A percentile compares a stretch with the other conserved stretches of the same genome.
phyloP scores from a whole-genome alignment of 805 yeast genomes.

The Hanseniaspora valbyensis region DNA sequence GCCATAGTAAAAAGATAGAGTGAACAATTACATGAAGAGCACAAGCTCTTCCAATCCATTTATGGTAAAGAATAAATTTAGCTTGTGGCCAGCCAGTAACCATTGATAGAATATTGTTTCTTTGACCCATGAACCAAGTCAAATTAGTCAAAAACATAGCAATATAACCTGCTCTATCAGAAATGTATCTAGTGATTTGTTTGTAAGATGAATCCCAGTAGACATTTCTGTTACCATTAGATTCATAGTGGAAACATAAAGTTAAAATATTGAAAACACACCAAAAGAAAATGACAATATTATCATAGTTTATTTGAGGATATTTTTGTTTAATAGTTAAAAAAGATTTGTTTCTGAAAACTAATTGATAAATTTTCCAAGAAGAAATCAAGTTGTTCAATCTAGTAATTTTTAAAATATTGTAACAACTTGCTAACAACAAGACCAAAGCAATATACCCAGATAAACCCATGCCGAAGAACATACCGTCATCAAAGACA shows the following conservation, averaged over 20 bases:
- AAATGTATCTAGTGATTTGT: slow-evolving; percentile 28
- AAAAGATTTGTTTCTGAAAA: not conserved
- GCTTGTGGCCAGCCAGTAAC: slow-evolving; percentile 54
- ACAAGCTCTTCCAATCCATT: slow-evolving; percentile 47
- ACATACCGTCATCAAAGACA: slow-evolving; percentile 15
- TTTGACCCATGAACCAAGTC: slow-evolving; percentile 51
- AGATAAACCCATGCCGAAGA: slow-evolving; percentile 15
- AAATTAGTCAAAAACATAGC: slow-evolving; percentile 42
- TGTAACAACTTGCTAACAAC: not conserved
- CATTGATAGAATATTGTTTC: slow-evolving; percentile 55
- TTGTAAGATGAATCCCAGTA: slow-evolving; percentile 17
- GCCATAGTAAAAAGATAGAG: slow-evolving; percentile 42
- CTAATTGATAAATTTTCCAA: not conserved
- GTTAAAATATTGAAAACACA: slow-evolving; percentile 19
- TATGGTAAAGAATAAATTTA: slow-evolving; percentile 54
- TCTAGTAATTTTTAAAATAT: slow-evolving; percentile 2
- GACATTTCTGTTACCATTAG: slow-evolving; percentile 13
- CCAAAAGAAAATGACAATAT: slow-evolving; percentile 24
- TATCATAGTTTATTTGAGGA: slow-evolving; percentile 2
- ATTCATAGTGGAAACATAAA: slow-evolving; percentile 11
- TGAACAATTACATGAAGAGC: slow-evolving; percentile 44
- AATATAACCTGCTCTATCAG: slow-evolving; percentile 44
- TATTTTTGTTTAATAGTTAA: not conserved
- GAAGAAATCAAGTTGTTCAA: not conserved
- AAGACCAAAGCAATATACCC: slow-evolving; percentile 14